phyloP scores from a whole-genome alignment of 139 green algal species.

The Deuterostichococcus epilithicus region DNA sequence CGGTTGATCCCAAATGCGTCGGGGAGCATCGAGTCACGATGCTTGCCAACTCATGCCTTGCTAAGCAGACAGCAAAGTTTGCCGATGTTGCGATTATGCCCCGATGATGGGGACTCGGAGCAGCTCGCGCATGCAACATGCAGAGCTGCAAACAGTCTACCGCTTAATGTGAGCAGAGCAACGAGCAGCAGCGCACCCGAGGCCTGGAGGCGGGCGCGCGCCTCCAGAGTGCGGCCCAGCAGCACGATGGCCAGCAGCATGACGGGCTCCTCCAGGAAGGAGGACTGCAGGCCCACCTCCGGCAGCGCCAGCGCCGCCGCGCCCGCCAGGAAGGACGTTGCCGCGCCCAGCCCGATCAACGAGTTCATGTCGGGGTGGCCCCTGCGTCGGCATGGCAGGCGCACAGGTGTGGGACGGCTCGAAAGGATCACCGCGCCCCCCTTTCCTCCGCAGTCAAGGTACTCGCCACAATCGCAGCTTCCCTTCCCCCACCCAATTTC shows the following conservation, averaged over 20 bases:
- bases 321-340: slow-evolving; percentile 62
- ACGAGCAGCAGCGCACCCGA: slow-evolving; percentile 22
- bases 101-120: no score
- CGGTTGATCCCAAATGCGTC: background rate
- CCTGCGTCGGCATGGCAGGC: no score
- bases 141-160: no score
- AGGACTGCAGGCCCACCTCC: slow-evolving; percentile 53
- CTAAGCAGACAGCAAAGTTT: no score
- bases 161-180: no score
- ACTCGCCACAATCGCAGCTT: background rate
- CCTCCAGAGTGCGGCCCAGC: slow-evolving; percentile 79
- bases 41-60: background rate
- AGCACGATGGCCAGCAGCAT: slow-evolving; percentile 97
- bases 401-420: no score
- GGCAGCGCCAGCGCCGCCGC: slow-evolving; percentile 30
- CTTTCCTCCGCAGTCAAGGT: background rate
- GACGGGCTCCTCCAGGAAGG: slow-evolving; percentile 88
- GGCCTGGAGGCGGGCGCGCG: slow-evolving; percentile 47
- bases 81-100: no score
- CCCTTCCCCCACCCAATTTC: no score
- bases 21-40: background rate
- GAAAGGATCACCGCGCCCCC: background rate
- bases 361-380: slow-evolving; percentile 90
- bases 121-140: no score
- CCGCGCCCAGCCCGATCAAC: slow-evolving; percentile 75